phyloP scores from a whole-genome alignment of 129 eudicot species.

The Lactuca sativa region DNA sequence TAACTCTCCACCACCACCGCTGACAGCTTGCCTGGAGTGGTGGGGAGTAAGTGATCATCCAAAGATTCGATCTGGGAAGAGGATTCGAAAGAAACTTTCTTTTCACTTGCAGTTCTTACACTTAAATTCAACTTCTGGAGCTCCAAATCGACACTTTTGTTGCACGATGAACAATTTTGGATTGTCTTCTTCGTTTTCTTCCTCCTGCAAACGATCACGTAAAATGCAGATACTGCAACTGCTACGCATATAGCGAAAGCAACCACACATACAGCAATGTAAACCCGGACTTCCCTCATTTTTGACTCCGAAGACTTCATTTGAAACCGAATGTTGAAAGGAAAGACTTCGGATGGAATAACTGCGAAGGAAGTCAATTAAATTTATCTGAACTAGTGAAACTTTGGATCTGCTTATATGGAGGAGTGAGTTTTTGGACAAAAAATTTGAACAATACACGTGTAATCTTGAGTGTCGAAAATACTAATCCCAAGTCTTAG shows the following conservation, averaged over 20 bases:
- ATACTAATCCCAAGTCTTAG: constrained; percentile 26
- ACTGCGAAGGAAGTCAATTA: neutral
- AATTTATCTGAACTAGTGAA: constrained; percentile 16
- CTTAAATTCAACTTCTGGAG: constrained; percentile 71
- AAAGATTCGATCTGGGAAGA: constrained; percentile 58
- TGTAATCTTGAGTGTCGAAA: constrained; percentile 25
- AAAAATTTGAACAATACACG: constrained; percentile 34
- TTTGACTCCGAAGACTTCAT: constrained; percentile 12
- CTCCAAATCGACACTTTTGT: constrained; percentile 53
- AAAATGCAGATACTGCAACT: constrained; percentile 34
- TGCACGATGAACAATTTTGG: constrained; percentile 21
- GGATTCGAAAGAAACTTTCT: constrained; percentile 82
- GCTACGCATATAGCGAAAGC: constrained; percentile 44
- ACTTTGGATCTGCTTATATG: constrained; percentile 43
- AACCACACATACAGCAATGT: constrained; percentile 40
- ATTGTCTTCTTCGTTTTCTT: constrained; percentile 26
- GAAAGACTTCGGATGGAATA: neutral
- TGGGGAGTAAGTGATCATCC: constrained; percentile 48
- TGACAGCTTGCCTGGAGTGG: constrained; percentile 43
- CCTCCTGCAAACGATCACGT: constrained; percentile 31
- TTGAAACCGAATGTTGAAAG: neutral
- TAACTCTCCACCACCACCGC: constrained; percentile 57
- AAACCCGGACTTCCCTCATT: constrained; percentile 42
- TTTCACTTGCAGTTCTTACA: constrained; percentile 68
- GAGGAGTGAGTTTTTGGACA: constrained; percentile 39